phyloP scores from a whole-genome alignment of 768 basidiomycete species.

The Mycena olivaceomarginata region DNA sequence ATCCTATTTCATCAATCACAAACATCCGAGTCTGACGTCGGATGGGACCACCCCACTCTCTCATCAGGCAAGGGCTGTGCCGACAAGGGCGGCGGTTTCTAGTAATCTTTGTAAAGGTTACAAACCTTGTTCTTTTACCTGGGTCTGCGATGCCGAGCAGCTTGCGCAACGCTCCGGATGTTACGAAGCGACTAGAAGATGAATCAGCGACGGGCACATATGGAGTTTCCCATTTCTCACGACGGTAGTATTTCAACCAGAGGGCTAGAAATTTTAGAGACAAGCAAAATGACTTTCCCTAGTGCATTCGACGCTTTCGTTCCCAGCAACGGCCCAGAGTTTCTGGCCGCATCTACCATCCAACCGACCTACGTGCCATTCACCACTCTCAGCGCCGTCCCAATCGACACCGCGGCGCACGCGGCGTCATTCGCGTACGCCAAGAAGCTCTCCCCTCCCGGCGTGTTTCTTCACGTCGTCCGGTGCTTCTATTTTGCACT shows the following conservation, averaged over 20 bases:
- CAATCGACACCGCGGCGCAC: not conserved
- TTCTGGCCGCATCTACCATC: not conserved
- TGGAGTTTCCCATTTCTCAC: not conserved
- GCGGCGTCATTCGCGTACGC: not conserved
- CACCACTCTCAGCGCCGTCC: not conserved
- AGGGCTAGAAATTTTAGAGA: not conserved
- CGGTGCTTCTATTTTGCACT: not conserved
- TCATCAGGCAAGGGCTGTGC: too few species aligned
- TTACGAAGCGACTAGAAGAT: not conserved
- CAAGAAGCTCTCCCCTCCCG: not conserved
- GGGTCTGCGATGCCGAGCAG: too few species aligned
- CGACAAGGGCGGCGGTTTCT: too few species aligned
- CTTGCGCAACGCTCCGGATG: not conserved
- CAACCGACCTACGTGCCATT: not conserved
- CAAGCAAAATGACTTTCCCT: not conserved
- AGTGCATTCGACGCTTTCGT: not conserved
- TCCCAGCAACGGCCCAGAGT: not conserved
- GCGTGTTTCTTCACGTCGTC: not conserved
- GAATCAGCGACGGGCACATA: not conserved
- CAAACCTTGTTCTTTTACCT: too few species aligned
- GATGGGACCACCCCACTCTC: too few species aligned
- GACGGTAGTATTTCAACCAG: not conserved
- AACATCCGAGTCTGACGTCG: too few species aligned
- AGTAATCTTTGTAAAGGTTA: too few species aligned
- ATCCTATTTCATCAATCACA: too few species aligned